Evolutionary conservation across 2,329 filamentous ascomycete species (phyloP), one percentile per base, ranked within the genome.

Genomic region (Lasiodiplodia hormozganensis): DNA sequence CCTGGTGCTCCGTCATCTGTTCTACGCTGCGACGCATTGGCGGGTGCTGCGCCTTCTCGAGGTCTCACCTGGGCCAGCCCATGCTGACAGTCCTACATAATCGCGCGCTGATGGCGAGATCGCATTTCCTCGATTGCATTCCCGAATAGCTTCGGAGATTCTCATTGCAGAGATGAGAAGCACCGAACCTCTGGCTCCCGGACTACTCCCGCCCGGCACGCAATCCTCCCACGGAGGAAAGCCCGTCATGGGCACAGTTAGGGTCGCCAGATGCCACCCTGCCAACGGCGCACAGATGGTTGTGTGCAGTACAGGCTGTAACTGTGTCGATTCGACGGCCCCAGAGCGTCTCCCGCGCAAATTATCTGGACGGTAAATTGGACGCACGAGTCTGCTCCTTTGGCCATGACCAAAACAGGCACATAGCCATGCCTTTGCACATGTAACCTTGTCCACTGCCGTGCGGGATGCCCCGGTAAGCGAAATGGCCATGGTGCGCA

Each of bases 401-500:
- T 64, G 60, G 43, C 47, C 31, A 21, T n/a, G 25, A 49, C 47
- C 60, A 49, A 64, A 64, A 52, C 36, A 52, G 60, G 40, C 51
- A 28, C 60, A 36, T 31, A 28, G 36, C 47, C 43, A 64, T 21
- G 58, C 40, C 40, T n/a, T 25, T 47, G 43, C 43, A 47, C 43
- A 34, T 51, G 38, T 51, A 51, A 51, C 43, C 16, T 34, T 36
- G 43, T 10, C 58, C 58, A 47, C 57, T 18, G 28, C 60, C 8
- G 60, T 31, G 47, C 60, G 60, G 60, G 47, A 52, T 64, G 60
- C 28, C 47, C 60, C 60, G 60, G 60, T 64, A 64, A 64, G 60
- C 60, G 60, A 64, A 64, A 64, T 64, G 47, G 60, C 43, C 31
- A n/a, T 31, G n/a, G 43, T 49, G 47, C 38, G 58, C 47, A 64